Conservation (phyloP, 805 yeast genomes). For the Myxozyma sirexii region DNA sequence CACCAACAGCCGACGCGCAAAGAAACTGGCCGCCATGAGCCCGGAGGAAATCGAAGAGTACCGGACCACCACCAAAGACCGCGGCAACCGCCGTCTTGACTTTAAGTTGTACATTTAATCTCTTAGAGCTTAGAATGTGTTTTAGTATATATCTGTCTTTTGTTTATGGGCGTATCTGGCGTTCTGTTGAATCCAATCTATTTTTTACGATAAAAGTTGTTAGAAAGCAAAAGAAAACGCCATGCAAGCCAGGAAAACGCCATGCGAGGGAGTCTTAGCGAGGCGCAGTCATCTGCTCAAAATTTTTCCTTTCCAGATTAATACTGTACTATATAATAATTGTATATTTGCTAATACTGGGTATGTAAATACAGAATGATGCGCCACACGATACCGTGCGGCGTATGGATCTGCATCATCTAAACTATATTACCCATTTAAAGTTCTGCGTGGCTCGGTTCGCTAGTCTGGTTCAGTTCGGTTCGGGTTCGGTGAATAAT, state of each 20-base stretch:
- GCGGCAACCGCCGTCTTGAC: constrained; percentile 63
- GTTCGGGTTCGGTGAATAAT: not conserved
- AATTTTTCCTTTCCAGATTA: not conserved
- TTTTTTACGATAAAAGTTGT: too few relatives aligned
- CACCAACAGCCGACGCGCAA: constrained; percentile 45
- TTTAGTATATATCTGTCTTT: too few relatives aligned
- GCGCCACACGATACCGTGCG: constrained; percentile 3
- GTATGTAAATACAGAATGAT: not conserved
- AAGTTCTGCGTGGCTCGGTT: too few relatives aligned
- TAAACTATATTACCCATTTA: too few relatives aligned
- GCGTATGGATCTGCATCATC: not conserved
- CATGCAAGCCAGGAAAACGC: too few relatives aligned
- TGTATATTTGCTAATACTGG: not conserved
- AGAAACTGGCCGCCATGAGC: constrained; percentile 54
- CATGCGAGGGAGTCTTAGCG: not conserved
- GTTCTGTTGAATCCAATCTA: not conserved
- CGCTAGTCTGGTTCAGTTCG: too few relatives aligned
- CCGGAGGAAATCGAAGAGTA: constrained; percentile 55
- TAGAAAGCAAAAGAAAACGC: too few relatives aligned
- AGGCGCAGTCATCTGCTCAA: constrained; percentile 6
- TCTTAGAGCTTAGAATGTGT: not conserved
- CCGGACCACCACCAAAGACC: constrained; percentile 49
- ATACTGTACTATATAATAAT: not conserved
- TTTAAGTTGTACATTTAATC: constrained; percentile 37
- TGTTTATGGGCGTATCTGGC: too few relatives aligned